Evolutionary conservation across 1,284 basidiomycete species (phyloP).

Genomic region (Anthracocystis setariae): DNA sequence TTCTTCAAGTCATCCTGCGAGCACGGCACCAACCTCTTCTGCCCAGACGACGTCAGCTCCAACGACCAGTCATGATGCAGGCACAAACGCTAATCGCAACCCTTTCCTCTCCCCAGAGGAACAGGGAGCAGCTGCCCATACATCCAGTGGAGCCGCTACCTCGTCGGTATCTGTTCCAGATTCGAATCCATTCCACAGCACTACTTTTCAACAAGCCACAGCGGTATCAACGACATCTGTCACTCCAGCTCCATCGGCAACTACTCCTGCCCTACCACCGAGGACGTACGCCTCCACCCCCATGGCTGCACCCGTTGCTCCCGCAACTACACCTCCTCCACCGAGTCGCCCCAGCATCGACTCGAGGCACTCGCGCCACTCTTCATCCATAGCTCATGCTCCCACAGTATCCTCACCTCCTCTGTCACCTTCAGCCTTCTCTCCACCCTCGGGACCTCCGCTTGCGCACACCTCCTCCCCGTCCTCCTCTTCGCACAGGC

Average conservation of each 20-base stretch:
- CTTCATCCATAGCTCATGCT: constrained; percentile 8
- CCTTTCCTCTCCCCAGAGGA: constrained; percentile 30
- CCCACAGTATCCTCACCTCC: constrained; percentile 4
- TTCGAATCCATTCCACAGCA: constrained; percentile 31
- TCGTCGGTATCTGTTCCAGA: neutral
- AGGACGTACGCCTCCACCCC: constrained; percentile 14
- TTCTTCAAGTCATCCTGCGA: neutral
- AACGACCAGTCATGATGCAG: neutral
- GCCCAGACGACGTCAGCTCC: neutral
- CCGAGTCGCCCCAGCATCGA: constrained; percentile 28
- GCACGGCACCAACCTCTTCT: neutral
- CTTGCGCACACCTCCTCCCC: constrained; percentile 1
- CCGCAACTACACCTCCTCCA: neutral
- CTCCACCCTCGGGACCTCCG: constrained; percentile 24
- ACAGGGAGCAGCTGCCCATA: neutral
- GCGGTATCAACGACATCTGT: neutral
- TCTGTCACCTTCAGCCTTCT: constrained; percentile 15
- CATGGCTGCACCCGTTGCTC: neutral
- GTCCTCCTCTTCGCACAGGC: constrained; percentile 12
- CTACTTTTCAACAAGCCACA: constrained; percentile 11
- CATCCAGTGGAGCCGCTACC: neutral
- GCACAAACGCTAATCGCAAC: constrained; percentile 13
- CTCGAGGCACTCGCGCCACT: constrained; percentile 30
- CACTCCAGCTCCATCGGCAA: neutral
- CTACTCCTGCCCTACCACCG: constrained; percentile 21